These are phyloP conservation scores for Hypoxylon rickii DNA, from an alignment of 495 filamentous ascomycete species.

Conservation along the genomic window DNA sequence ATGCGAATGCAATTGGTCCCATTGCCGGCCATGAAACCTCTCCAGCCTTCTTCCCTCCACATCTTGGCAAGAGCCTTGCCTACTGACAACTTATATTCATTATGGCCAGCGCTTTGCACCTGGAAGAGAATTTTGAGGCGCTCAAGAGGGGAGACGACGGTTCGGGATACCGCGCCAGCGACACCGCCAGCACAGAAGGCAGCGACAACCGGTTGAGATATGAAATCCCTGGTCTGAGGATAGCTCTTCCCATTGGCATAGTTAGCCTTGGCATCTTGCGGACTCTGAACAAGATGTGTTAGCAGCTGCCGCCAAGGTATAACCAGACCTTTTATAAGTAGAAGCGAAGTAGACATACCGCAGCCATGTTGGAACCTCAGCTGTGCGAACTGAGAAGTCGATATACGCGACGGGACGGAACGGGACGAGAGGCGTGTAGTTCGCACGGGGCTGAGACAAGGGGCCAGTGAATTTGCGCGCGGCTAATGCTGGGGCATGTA, in stretches of 20 bases:
- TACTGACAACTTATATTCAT: constrained; percentile 90
- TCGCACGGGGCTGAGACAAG: constrained; percentile 19
- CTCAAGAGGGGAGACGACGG: constrained; percentile 94
- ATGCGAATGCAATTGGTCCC: constrained; percentile 98
- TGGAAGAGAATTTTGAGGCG: constrained; percentile 97
- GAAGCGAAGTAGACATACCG: constrained; percentile 22
- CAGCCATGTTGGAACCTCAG: constrained; percentile 26
- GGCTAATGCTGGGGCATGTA: constrained; percentile 21
- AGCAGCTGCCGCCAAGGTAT: constrained; percentile 11
- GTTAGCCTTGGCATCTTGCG: constrained; percentile 36
- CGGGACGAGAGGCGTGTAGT: constrained; percentile 3
- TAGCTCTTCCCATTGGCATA: constrained; percentile 21
- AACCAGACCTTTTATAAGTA: constrained; percentile 1
- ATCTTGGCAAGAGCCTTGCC: constrained; percentile 89
- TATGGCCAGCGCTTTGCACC: constrained; percentile 86
- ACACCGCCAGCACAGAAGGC: constrained; percentile 96
- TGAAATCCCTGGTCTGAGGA: constrained; percentile 47
- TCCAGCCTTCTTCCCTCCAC: constrained; percentile 95
- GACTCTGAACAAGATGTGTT: constrained; percentile 28
- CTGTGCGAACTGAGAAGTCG: constrained; percentile 8
- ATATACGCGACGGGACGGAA: constrained; percentile 3
- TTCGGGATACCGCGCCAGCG: constrained; percentile 94
- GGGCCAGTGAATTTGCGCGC: constrained; percentile 18
- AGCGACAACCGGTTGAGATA: constrained; percentile 80
- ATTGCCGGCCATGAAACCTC: constrained; percentile 94